phyloP scores from a whole-genome alignment of 257 asterid genomes.

The Agastache rugosa region DNA sequence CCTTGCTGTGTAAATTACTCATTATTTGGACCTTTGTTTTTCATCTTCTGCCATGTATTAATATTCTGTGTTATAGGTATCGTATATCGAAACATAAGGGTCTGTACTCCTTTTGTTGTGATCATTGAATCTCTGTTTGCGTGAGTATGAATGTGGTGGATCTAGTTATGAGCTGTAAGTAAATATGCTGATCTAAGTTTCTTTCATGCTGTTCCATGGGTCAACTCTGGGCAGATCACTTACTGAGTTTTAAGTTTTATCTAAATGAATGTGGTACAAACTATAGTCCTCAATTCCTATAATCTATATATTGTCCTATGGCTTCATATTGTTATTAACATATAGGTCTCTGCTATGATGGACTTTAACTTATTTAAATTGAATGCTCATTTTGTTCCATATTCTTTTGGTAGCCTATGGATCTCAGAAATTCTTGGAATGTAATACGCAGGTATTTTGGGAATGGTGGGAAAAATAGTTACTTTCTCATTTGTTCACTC shows the following conservation, averaged over 20 bases:
- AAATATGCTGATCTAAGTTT: neutral
- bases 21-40: slow-evolving; percentile 5
- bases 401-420: slow-evolving; percentile 26
- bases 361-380: neutral
- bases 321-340: neutral
- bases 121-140: slow-evolving; percentile 2
- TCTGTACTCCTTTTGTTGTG: slow-evolving; percentile 4
- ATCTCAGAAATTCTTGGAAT: slow-evolving; percentile 6
- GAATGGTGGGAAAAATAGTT: neutral
- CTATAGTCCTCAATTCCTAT: neutral
- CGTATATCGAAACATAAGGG: neutral
- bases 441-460: neutral
- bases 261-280: neutral
- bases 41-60: neutral
- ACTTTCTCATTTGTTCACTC: neutral
- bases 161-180: slow-evolving; percentile 17
- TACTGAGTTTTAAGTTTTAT: neutral
- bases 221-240: slow-evolving; percentile 20
- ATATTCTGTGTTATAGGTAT: slow-evolving; percentile 17
- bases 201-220: slow-evolving; percentile 7
- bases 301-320: too few relatives aligned
- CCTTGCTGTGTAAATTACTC: slow-evolving; percentile 19
- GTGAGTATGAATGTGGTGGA: slow-evolving; percentile 1
- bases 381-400: neutral
- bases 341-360: neutral